Conservation (phyloP, 2,329 filamentous ascomycete species). For the Aplosporella prunicola region DNA sequence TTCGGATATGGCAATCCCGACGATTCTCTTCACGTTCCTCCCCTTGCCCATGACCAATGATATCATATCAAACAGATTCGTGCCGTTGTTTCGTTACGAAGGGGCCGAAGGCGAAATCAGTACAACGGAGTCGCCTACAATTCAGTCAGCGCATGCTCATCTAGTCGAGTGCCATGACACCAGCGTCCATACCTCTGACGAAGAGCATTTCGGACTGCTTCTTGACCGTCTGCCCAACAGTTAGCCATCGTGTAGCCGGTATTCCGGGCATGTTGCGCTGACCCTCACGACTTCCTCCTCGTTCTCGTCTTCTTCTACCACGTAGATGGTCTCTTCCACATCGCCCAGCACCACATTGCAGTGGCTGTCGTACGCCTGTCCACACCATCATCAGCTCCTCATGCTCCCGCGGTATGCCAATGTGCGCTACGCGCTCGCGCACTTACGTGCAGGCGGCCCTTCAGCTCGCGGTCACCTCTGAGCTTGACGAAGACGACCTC, state of each 20-base stretch:
- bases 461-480: conserved; percentile 87
- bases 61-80: no score
- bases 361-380: conserved; percentile 92
- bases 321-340: conserved; percentile 93
- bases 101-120: conserved; percentile 34
- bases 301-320: conserved; percentile 78
- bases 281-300: conserved; percentile 46
- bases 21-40: no score
- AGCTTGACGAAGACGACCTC: conserved; percentile 97
- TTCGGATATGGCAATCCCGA: no score
- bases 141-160: conserved; percentile 9
- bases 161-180: conserved; percentile 2
- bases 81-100: conserved; percentile 2
- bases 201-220: conserved; percentile 99
- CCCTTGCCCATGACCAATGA: no score
- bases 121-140: conserved; percentile 41
- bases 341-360: conserved; percentile 95
- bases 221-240: conserved; percentile 62
- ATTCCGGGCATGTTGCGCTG: neutral
- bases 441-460: conserved; percentile 82
- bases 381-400: neutral
- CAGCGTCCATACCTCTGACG: conserved; percentile 65
- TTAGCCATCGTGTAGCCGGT: conserved; percentile 2
- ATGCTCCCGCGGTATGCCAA: neutral
- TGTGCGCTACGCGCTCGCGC: no score